phyloP scores from a whole-genome alignment of 148 eudicot species.

The Persicaria tinctoria region DNA sequence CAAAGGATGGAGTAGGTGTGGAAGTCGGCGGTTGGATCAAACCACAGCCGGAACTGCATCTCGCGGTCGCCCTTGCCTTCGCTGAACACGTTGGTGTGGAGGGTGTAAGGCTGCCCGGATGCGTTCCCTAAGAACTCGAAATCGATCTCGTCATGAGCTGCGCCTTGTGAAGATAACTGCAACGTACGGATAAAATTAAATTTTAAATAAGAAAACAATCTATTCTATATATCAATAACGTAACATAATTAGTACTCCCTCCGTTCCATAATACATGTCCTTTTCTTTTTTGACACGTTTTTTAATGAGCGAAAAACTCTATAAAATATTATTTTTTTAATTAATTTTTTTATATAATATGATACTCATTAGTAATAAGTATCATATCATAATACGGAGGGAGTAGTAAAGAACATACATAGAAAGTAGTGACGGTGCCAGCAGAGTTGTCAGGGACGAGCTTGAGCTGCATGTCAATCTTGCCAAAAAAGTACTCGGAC shows the following conservation, averaged over 20 bases:
- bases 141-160: not conserved
- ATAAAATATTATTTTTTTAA: too few relatives aligned
- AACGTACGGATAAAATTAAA: not conserved
- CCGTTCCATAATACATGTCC: too few relatives aligned
- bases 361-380: too few relatives aligned
- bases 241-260: too few relatives aligned
- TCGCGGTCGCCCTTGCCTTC: too few relatives aligned
- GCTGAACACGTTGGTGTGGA: not conserved
- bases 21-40: too few relatives aligned
- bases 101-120: not conserved
- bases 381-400: too few relatives aligned
- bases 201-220: not conserved
- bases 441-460: not conserved
- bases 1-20: too few relatives aligned
- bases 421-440: not conserved
- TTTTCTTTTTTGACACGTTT: too few relatives aligned
- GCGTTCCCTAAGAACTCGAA: not conserved
- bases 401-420: not conserved
- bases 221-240: not conserved
- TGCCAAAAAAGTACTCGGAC: not conserved
- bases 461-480: not conserved
- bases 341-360: too few relatives aligned
- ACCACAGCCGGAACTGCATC: too few relatives aligned
- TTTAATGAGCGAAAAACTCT: not conserved
- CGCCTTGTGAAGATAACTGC: not conserved